These are phyloP conservation scores for Saccharomyces pastorianus DNA, from an alignment of 1,139 yeast genomes.

Conservation along the genomic window DNA sequence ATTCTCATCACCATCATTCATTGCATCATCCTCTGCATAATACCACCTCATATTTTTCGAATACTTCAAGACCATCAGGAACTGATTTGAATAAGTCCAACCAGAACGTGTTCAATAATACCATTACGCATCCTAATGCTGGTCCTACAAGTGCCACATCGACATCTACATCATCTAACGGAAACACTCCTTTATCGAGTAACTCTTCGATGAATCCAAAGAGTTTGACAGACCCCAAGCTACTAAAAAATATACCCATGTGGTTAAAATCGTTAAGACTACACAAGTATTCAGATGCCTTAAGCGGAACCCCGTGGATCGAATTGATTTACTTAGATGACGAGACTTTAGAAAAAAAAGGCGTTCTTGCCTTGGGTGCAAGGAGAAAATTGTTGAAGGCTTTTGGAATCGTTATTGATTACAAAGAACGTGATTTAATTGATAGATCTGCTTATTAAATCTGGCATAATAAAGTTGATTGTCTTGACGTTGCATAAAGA, in stretches of 20 bases:
- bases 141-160: slow-evolving; percentile 3
- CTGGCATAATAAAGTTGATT: neutral
- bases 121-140: slow-evolving; percentile 5
- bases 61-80: neutral
- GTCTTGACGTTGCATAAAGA: neutral
- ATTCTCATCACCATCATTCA: neutral
- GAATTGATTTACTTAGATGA: slow-evolving; percentile 68
- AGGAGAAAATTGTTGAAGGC: slow-evolving; percentile 87
- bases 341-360: slow-evolving; percentile 59
- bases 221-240: slow-evolving; percentile 55
- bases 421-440: slow-evolving; percentile 33
- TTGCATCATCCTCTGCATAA: neutral
- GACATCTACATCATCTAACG: slow-evolving; percentile 2
- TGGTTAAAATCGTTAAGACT: slow-evolving; percentile 86
- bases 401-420: slow-evolving; percentile 66
- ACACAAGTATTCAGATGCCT: slow-evolving; percentile 86
- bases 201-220: slow-evolving; percentile 47
- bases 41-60: neutral
- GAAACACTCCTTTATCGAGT: slow-evolving; percentile 25
- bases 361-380: slow-evolving; percentile 92
- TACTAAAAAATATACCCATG: slow-evolving; percentile 73
- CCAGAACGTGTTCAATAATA: neutral
- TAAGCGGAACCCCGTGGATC: slow-evolving; percentile 70
- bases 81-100: neutral
- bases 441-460: slow-evolving; percentile 22